Evolutionary conservation across 148 eudicot species (phyloP), one percentile per base, ranked within the genome.

Genomic region (Nepenthes gracilis): DNA sequence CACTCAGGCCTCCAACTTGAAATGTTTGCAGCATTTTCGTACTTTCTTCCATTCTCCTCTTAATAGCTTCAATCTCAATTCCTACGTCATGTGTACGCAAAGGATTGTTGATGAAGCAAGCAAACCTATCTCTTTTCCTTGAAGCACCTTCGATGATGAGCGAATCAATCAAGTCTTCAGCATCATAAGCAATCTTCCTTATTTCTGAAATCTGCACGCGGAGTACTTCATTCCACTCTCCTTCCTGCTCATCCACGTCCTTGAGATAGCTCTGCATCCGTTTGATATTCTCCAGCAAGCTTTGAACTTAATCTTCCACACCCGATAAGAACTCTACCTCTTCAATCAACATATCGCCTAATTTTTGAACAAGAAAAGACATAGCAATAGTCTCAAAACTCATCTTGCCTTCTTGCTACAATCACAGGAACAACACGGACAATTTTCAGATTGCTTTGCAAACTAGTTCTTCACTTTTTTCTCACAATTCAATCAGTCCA

Each of bases 111-210:
- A 15, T 51, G 9, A 63, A 36, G 57, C 58, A 37, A 35, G 38
- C 13, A 8, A 36, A 6, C 4, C 15, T 40, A 9, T 52, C 57
- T 13, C 9, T 14, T 55, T 63, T 53, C 23, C 23, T 23, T 23
- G 23, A 23, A 23, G 23, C 23, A 23, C 23, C 23, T 23, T 23
- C 23, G 23, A 63, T 47, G 23, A 69, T 40, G 48, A 54, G 54
- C 1, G 43, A 33, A 43, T 74, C 77, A 1, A 74, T 59, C 37
- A 69, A 50, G 36, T 74, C 77, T 59, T 74, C 77, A 15, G 66
- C 62, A 34, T 55, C 59, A 47, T 68, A 69, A 51, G 69, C 59
- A 12, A 74, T 47, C 36, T 38, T 56, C 7, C 58, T 48, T 35
- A 55, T 64, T 36, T 64, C 67, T 6, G 50, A 38, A 4, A 64